Percentiles rank a stretch among this genome's conserved stretches.
phyloP scores from a whole-genome alignment of 2,329 filamentous ascomycete species.

The Neonectria hederae region DNA sequence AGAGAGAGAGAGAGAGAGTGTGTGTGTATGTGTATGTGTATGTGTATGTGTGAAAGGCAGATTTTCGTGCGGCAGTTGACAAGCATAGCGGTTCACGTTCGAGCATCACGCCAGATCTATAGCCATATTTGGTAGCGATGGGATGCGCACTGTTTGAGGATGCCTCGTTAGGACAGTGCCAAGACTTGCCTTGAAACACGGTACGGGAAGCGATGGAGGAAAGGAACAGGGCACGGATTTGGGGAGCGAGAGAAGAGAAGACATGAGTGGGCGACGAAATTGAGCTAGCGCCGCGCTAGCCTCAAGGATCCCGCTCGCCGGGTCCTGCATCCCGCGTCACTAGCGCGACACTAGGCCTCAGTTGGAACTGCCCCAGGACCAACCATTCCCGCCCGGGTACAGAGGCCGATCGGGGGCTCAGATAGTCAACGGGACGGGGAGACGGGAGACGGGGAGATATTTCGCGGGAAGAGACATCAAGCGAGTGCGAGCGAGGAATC shows the following conservation, averaged over 20 bases:
- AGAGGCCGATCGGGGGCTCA: conserved; percentile 22
- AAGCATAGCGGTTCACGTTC: background rate
- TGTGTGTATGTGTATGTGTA: no score
- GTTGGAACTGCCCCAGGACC: conserved; percentile 12
- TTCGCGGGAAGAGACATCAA: conserved; percentile 2
- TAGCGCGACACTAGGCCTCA: conserved; percentile 27
- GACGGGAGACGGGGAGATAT: conserved; percentile 17
- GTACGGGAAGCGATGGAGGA: conserved; percentile 19
- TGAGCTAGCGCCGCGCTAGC: conserved; percentile 18
- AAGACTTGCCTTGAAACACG: background rate
- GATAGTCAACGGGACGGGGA: conserved; percentile 13
- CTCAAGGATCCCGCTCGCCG: conserved; percentile 37
- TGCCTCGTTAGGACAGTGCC: conserved; percentile 15
- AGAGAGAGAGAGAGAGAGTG: background rate
- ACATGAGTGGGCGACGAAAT: conserved; percentile 22
- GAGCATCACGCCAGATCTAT: conserved; percentile 5
- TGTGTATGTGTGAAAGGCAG: background rate
- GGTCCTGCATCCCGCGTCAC: conserved; percentile 38
- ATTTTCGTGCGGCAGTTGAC: conserved; percentile 1
- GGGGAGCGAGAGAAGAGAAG: conserved; percentile 32
- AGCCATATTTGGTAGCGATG: background rate
- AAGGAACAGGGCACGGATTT: conserved; percentile 21
- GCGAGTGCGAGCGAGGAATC: background rate
- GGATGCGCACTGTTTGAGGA: conserved; percentile 12
- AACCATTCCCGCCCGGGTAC: conserved; percentile 19